phyloP scores from a whole-genome alignment of 2,329 filamentous ascomycete species.

The Paraphaeosphaeria sporulosa region DNA sequence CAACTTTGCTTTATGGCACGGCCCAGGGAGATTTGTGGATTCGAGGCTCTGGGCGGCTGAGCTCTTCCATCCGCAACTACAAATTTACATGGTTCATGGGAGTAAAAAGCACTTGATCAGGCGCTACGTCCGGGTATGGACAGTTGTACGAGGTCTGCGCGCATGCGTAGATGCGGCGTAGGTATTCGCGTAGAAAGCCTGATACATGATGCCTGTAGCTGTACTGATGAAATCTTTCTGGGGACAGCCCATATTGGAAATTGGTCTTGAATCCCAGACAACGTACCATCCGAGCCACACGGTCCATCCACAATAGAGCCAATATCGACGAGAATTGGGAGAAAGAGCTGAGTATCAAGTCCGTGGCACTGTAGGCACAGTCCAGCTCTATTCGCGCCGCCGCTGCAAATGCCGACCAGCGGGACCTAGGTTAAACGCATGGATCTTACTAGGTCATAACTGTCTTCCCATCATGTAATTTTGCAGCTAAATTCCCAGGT shows the following conservation, averaged over 20 bases:
- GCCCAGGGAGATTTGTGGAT: neutral
- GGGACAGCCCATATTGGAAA: neutral
- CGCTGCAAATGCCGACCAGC: neutral
- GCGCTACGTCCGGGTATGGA: neutral
- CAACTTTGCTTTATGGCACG: neutral
- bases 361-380: neutral
- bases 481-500: neutral
- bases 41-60: neutral
- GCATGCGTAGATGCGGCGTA: neutral
- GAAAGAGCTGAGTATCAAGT: too few relatives aligned
- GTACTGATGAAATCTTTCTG: neutral
- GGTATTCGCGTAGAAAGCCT: neutral
- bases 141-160: neutral
- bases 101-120: neutral
- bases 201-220: neutral
- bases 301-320: too few relatives aligned
- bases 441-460: neutral
- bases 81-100: constrained; percentile 1
- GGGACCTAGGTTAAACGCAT: neutral
- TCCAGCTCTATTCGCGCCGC: neutral
- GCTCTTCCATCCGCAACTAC: neutral
- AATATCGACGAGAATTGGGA: too few relatives aligned
- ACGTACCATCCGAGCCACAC: too few relatives aligned
- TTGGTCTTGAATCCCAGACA: neutral
- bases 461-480: neutral